phyloP scores from a whole-genome alignment of 495 filamentous ascomycete species.

The Xanthoparmelia taractica region DNA sequence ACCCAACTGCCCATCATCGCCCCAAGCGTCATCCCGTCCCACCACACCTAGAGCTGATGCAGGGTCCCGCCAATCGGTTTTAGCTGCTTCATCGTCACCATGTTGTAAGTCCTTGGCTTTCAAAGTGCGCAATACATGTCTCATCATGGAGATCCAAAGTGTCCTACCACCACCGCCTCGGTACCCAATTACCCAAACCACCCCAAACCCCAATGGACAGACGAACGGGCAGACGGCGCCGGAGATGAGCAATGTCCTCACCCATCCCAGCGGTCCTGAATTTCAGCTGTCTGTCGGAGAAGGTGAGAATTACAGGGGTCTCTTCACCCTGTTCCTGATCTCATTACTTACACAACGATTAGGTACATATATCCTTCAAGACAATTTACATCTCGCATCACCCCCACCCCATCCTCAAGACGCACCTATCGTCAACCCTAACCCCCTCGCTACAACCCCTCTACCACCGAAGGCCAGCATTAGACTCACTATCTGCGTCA shows the following conservation, averaged over 20 bases:
- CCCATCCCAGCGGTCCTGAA: constrained; percentile 69
- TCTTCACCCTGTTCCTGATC: not conserved
- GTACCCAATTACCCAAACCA: constrained; percentile 59
- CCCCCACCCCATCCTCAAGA: constrained; percentile 94
- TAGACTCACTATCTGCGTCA: constrained; percentile 68
- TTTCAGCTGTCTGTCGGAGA: constrained; percentile 85
- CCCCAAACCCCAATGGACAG: constrained; percentile 52
- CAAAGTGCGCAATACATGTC: not conserved
- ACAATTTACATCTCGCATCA: constrained; percentile 86
- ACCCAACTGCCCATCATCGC: not conserved
- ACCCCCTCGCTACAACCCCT: constrained; percentile 78
- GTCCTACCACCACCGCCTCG: constrained; percentile 78
- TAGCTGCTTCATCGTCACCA: constrained; percentile 3
- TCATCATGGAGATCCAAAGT: constrained; percentile 35
- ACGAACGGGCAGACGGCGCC: constrained; percentile 50
- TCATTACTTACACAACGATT: constrained; percentile 34
- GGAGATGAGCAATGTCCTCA: constrained; percentile 85
- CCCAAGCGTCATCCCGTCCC: not conserved
- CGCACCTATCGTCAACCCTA: constrained; percentile 72
- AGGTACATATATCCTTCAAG: constrained; percentile 74
- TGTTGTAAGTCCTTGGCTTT: constrained; percentile 16
- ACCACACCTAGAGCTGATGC: constrained; percentile 3
- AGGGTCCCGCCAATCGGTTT: not conserved
- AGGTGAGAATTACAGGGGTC: constrained; percentile 45
- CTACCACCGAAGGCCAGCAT: constrained; percentile 75